phyloP scores from a whole-genome alignment of 108 stramenopile genomes.

The Nitzschia sp. region DNA sequence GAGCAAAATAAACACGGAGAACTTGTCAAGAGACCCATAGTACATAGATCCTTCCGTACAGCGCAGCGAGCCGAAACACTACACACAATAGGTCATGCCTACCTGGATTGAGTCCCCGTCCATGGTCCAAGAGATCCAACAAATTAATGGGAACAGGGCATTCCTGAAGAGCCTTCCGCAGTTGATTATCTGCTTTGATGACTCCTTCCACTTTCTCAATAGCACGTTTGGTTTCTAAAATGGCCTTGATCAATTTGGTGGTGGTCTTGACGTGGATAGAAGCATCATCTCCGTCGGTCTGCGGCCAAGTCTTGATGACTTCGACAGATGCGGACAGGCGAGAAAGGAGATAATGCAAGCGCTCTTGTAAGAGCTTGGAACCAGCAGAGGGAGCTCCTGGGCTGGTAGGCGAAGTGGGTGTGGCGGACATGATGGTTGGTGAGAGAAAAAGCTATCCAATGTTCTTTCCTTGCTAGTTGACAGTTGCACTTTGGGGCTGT shows the following conservation, averaged over 20 bases:
- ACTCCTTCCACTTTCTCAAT: slow-evolving; percentile 60
- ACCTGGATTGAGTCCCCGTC: slow-evolving; percentile 67
- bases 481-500: no score
- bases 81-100: slow-evolving; percentile 9
- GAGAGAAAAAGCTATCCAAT: no score
- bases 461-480: no score
- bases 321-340: slow-evolving; percentile 56
- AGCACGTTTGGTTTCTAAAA: slow-evolving; percentile 46
- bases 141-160: slow-evolving; percentile 78
- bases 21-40: not conserved
- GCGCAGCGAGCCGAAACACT: not conserved
- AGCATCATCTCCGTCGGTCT: slow-evolving; percentile 55
- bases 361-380: slow-evolving; percentile 53
- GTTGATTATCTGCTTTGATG: slow-evolving; percentile 48
- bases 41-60: not conserved
- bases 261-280: slow-evolving; percentile 68
- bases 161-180: slow-evolving; percentile 52
- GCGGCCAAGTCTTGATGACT: slow-evolving; percentile 71
- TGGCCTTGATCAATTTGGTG: slow-evolving; percentile 55
- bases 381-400: slow-evolving; percentile 8
- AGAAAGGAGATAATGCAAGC: slow-evolving; percentile 57
- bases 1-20: not conserved
- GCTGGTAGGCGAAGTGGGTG: not conserved
- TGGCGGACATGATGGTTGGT: no score
- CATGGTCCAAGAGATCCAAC: slow-evolving; percentile 76